Percentiles rank a stretch among this genome's conserved stretches.
phyloP scores from a whole-genome alignment of 345 rosid genomes.

The Viola odorata region DNA sequence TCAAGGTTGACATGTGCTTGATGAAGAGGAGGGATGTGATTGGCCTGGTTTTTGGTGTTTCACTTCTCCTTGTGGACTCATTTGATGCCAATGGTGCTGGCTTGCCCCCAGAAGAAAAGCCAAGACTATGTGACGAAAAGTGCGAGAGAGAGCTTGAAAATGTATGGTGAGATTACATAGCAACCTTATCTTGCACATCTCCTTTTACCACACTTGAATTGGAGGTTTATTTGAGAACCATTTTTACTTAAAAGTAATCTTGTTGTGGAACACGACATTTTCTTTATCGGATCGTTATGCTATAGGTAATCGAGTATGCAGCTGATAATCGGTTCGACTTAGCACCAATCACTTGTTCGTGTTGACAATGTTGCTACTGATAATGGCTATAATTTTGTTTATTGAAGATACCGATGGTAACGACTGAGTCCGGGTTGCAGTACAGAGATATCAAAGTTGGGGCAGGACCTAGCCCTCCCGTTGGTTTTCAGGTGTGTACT shows the following conservation, averaged over 20 bases:
- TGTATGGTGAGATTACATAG: conserved; percentile 82
- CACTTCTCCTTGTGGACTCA: conserved; percentile 32
- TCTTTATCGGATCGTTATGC: no score
- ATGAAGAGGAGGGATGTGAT: conserved; percentile 54
- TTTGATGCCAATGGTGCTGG: conserved; percentile 56
- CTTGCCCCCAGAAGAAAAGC: conserved; percentile 83
- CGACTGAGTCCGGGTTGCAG: conserved; percentile 84
- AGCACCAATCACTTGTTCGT: no score
- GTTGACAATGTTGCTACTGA: no score
- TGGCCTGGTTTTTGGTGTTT: conserved; percentile 47
- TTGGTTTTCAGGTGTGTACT: conserved; percentile 75
- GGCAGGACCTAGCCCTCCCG: conserved; percentile 72
- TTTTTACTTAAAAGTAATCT: no score
- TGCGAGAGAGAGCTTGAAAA: conserved; percentile 98
- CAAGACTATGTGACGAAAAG: conserved; percentile 60
- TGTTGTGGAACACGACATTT: no score
- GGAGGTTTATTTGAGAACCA: no score
- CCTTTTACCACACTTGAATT: background rate
- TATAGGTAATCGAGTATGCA: no score
- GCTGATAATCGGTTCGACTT: no score
- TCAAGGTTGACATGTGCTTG: conserved; percentile 12
- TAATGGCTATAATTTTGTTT: conserved; percentile 5
- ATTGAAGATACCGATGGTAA: conserved; percentile 77
- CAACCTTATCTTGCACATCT: conserved; percentile 12
- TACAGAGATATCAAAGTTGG: conserved; percentile 92